A percentile compares a stretch with the other conserved stretches of the same genome.
phyloP scores from a whole-genome alignment of 148 eudicot species.

The Talinum fruticosum region DNA sequence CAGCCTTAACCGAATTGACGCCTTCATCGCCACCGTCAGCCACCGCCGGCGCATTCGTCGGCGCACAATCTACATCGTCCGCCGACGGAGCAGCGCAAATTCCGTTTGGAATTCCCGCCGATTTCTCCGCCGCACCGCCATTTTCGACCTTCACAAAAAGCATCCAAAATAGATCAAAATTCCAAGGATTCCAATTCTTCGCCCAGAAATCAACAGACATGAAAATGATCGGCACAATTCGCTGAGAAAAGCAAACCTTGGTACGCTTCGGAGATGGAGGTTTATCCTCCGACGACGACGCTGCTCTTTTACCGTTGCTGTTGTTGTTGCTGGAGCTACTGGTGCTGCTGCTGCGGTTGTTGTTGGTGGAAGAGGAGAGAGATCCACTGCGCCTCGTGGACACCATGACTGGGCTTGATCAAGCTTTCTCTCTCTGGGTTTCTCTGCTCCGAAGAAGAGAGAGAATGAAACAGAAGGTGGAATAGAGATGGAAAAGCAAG shows the following conservation, averaged over 20 bases:
- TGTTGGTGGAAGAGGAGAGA: conserved; percentile 27
- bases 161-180: conserved; percentile 13
- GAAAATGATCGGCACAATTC: background rate
- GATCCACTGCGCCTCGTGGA: conserved; percentile 82
- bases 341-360: background rate
- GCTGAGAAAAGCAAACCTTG: conserved; percentile 33
- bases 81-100: conserved; percentile 32
- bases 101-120: conserved; percentile 30
- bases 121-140: conserved; percentile 44
- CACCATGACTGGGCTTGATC: conserved; percentile 40
- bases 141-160: conserved; percentile 31
- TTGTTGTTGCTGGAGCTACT: conserved; percentile 2
- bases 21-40: conserved; percentile 26
- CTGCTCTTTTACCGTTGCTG: conserved; percentile 12
- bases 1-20: conserved; percentile 29
- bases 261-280: conserved; percentile 63
- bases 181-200: background rate
- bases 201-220: background rate
- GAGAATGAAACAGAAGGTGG: background rate
- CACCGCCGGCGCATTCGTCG: conserved; percentile 36
- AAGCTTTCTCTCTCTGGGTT: background rate
- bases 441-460: background rate
- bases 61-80: conserved; percentile 35
- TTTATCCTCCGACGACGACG: conserved; percentile 42
- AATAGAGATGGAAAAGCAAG: background rate